phyloP scores from a whole-genome alignment of 2,329 filamentous ascomycete species.

The Passalora sequoiae region DNA sequence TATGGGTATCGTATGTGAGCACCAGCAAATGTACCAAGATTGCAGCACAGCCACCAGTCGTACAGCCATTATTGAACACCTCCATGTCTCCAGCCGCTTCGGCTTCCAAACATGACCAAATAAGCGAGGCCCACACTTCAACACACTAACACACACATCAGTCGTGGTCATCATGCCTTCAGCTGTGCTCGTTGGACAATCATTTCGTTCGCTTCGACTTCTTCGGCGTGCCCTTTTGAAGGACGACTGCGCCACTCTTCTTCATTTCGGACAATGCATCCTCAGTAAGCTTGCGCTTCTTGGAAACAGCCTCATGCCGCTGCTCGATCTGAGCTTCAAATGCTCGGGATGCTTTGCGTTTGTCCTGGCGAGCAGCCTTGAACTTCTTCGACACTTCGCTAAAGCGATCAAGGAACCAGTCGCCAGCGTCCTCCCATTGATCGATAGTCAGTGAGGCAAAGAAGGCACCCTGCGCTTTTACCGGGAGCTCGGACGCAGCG shows the following conservation, averaged over 20 bases:
- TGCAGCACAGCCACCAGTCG: constrained; percentile 11
- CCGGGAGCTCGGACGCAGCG: constrained; percentile 6
- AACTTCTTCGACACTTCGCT: constrained; percentile 47
- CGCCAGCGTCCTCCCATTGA: constrained; percentile 59
- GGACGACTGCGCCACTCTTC: constrained; percentile 49
- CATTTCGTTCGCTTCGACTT: constrained; percentile 27
- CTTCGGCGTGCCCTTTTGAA: constrained; percentile 45
- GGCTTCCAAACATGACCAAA: too few species aligned
- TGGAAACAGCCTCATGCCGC: constrained; percentile 49
- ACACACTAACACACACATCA: too few species aligned
- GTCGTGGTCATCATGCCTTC: background rate
- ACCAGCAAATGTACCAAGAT: constrained; percentile 17
- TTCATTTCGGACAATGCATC: constrained; percentile 44
- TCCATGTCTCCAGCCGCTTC: background rate
- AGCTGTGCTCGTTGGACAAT: too few species aligned
- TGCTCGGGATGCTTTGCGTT: constrained; percentile 48
- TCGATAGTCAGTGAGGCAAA: constrained; percentile 49
- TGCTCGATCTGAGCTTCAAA: constrained; percentile 54
- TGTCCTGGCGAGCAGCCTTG: constrained; percentile 49
- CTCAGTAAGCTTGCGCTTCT: constrained; percentile 41
- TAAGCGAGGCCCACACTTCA: too few species aligned
- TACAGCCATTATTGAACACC: constrained; percentile 6
- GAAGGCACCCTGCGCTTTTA: constrained; percentile 44
- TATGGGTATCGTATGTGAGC: constrained; percentile 20
- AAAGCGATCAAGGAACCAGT: constrained; percentile 56